Base-by-base conservation (phyloP, 108 stramenopile genomes). In the Fistulifera pelliculosa region DNA sequence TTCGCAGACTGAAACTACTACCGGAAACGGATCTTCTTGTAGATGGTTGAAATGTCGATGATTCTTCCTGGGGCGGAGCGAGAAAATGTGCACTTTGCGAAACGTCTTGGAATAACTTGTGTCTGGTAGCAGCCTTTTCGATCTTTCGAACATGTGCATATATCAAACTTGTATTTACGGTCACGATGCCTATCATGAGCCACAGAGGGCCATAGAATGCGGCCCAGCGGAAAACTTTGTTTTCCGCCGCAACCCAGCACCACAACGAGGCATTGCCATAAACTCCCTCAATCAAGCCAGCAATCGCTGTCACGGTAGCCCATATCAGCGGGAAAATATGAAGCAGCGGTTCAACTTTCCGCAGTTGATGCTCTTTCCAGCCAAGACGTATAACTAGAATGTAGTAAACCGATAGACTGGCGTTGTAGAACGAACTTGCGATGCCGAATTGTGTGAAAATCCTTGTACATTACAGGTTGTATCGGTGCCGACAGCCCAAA, bases 131-230 rank as follows among this genome's bases (percentile, higher is more conserved):
- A 35, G 23, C 23, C 21, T 5, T 25, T 22, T 22, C 25, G 5
- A 51, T 26, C n/a, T n/a, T 51, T n/a, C 50, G 50, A 51, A 51
- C 50, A 11, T 51, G 50, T 4, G 6, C 22, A 27, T 23, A 51
- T 6, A 51, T 26, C 5, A 22, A 35, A 35, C 6, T 35, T 6
- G 31, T 35, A 35, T 35, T 35, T 3, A 35, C 31, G 8, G 31
- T 35, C 31, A 35, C 31, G 8, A 35, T 35, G 6, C 31, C 31
- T 35, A 35, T 35, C 31, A 35, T 35, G 13, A 54, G 27, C 76
- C 76, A 77, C 2, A 77, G 64, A 1, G 71, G 71, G 7, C 26
- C 68, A 44, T 72, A 77, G 40, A 60, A 73, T 35, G 70, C 61
- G n/a, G 40, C 47, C 68, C 71, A 73, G 31, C 64, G 68, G 57